These are phyloP conservation scores for Fusarium veterinarium DNA, from an alignment of 2,329 filamentous ascomycete species.

Conservation along the genomic window DNA sequence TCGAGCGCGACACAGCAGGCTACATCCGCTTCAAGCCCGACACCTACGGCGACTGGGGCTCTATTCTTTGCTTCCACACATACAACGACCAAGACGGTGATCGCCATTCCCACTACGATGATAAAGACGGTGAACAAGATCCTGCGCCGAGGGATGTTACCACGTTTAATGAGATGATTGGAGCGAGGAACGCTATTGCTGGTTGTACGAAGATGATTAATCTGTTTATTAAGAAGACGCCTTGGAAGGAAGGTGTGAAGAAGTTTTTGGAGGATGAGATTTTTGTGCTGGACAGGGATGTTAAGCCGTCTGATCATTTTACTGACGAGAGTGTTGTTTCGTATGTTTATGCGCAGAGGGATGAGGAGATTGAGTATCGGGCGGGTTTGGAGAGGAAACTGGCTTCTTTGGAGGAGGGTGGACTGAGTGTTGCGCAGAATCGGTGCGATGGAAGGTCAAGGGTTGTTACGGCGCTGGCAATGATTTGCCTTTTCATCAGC, in stretches of 20 bases:
- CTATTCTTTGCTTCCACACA: slow-evolving; percentile 22
- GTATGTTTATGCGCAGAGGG: neutral
- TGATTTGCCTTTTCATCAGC: neutral
- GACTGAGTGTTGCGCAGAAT: neutral
- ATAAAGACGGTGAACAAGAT: slow-evolving; percentile 6
- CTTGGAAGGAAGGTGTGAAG: slow-evolving; percentile 15
- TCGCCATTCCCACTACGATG: slow-evolving; percentile 24
- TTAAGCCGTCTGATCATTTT: slow-evolving; percentile 15
- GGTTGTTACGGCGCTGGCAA: neutral
- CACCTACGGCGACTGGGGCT: slow-evolving; percentile 16
- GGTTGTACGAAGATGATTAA: slow-evolving; percentile 14
- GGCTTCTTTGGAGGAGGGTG: slow-evolving; percentile 8
- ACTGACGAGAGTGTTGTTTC: slow-evolving; percentile 23
- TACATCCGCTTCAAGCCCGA: slow-evolving; percentile 25
- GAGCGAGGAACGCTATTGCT: slow-evolving; percentile 15
- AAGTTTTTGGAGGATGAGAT: slow-evolving; percentile 19
- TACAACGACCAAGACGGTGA: slow-evolving; percentile 23
- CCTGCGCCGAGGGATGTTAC: slow-evolving; percentile 14
- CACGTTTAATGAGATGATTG: slow-evolving; percentile 20
- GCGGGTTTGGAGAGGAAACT: slow-evolving; percentile 1
- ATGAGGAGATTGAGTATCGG: neutral
- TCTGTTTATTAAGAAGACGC: slow-evolving; percentile 9
- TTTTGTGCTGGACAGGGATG: slow-evolving; percentile 9
- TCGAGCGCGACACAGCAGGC: slow-evolving; percentile 12
- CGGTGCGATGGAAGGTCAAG: neutral